phyloP scores from a whole-genome alignment of 257 asterid genomes.

The Jasminum sambac region DNA sequence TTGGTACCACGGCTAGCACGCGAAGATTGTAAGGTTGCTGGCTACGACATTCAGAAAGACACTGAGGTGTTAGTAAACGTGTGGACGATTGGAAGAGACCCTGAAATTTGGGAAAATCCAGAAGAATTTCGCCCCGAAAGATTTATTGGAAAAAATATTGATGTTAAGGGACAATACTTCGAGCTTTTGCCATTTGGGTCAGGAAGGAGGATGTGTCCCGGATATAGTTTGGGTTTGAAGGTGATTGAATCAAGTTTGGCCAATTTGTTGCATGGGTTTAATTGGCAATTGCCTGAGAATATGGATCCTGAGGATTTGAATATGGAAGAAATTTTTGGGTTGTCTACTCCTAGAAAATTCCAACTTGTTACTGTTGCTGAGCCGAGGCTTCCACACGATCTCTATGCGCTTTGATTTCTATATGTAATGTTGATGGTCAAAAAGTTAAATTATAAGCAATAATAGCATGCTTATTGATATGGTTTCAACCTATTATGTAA shows the following conservation, averaged over 20 bases:
- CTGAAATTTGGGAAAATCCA: conserved; percentile 54
- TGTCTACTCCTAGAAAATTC: conserved; percentile 47
- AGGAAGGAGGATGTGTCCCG: conserved; percentile 72
- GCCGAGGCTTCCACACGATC: conserved; percentile 42
- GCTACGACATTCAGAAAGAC: conserved; percentile 49
- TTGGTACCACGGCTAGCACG: conserved; percentile 56
- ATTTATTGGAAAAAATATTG: conserved; percentile 44
- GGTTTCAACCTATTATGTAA: too few relatives aligned
- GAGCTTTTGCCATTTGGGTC: conserved; percentile 64
- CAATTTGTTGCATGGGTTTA: conserved; percentile 51
- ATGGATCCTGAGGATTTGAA: conserved; percentile 39
- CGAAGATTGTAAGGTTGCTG: conserved; percentile 62
- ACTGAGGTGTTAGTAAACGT: conserved; percentile 47
- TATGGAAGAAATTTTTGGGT: conserved; percentile 65
- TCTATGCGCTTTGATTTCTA: conserved; percentile 21
- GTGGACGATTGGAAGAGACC: conserved; percentile 72
- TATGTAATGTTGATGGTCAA: neutral
- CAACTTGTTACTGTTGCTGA: conserved; percentile 37
- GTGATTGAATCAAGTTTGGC: conserved; percentile 59
- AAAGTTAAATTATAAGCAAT: too few relatives aligned
- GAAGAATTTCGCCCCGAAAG: conserved; percentile 51
- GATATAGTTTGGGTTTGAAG: conserved; percentile 53
- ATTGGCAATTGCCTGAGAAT: conserved; percentile 41
- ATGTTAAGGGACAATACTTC: conserved; percentile 54
- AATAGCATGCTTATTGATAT: too few relatives aligned